Evolutionary conservation across 768 basidiomycete genomes (phyloP).

Genomic region (Kwoniella heveanensis): DNA sequence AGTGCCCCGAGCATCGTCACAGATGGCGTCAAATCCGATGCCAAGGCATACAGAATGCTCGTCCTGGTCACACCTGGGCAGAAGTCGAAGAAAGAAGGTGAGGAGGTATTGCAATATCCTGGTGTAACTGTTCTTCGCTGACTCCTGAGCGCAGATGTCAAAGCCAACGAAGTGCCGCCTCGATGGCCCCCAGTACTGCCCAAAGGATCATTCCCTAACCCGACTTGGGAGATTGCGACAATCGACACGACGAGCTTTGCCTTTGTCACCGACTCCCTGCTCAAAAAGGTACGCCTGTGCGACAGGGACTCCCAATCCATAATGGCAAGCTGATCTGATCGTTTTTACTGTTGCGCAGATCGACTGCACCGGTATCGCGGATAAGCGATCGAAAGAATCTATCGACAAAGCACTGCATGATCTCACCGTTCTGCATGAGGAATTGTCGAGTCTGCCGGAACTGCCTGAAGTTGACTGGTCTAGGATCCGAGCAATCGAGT

Average conservation of each 20-base stretch:
- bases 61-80: slow-evolving; percentile 69
- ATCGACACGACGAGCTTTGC: slow-evolving; percentile 74
- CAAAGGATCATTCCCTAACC: slow-evolving; percentile 59
- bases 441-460: slow-evolving; percentile 53
- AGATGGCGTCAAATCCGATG: slow-evolving; percentile 42
- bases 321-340: neutral
- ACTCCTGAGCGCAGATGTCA: slow-evolving; percentile 21
- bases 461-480: slow-evolving; percentile 84
- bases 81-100: slow-evolving; percentile 65
- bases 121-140: neutral
- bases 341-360: slow-evolving; percentile 14
- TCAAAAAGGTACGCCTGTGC: slow-evolving; percentile 63
- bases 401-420: slow-evolving; percentile 55
- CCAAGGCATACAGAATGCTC: slow-evolving; percentile 66
- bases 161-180: slow-evolving; percentile 65
- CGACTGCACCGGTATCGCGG: slow-evolving; percentile 56
- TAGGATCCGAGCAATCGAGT: slow-evolving; percentile 79
- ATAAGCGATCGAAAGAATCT: slow-evolving; percentile 68
- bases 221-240: slow-evolving; percentile 68
- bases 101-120: slow-evolving; percentile 3
- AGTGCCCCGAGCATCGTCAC: slow-evolving; percentile 38
- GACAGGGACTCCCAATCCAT: too few species aligned
- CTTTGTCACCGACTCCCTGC: slow-evolving; percentile 67
- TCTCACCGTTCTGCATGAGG: slow-evolving; percentile 62
- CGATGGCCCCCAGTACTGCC: slow-evolving; percentile 70